phyloP scores from a whole-genome alignment of 495 filamentous ascomycete species.

The Lindgomyces ingoldianus region DNA sequence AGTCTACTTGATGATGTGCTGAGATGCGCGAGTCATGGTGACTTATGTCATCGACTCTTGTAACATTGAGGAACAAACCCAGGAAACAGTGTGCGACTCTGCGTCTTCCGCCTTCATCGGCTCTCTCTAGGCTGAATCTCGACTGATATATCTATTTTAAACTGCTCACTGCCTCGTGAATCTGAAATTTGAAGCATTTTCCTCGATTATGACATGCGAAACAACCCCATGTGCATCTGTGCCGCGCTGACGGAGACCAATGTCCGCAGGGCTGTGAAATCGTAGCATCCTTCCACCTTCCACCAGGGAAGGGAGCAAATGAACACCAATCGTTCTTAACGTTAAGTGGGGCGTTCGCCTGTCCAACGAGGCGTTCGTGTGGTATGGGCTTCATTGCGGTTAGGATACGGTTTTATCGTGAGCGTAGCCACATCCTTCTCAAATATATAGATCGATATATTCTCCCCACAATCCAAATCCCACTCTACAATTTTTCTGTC shows the following conservation, averaged over 20 bases:
- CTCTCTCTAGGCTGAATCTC: too few species aligned
- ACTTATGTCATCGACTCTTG: neutral
- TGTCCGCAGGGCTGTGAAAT: neutral
- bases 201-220: too few species aligned
- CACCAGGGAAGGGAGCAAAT: neutral
- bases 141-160: neutral
- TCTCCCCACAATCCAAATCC: neutral
- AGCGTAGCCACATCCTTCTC: neutral
- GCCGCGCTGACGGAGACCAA: neutral
- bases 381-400: neutral
- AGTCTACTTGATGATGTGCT: too few species aligned
- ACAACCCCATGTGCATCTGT: neutral
- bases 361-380: neutral
- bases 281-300: neutral
- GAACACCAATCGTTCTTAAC: neutral
- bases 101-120: too few species aligned
- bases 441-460: neutral
- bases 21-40: neutral
- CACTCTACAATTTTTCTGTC: neutral
- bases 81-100: too few species aligned
- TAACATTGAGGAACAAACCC: neutral
- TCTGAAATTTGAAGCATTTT: too few species aligned
- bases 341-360: neutral
- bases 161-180: neutral
- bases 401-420: neutral